Conservation (phyloP, 2,329 filamentous ascomycete species). For the Dactylellina leptospora region DNA sequence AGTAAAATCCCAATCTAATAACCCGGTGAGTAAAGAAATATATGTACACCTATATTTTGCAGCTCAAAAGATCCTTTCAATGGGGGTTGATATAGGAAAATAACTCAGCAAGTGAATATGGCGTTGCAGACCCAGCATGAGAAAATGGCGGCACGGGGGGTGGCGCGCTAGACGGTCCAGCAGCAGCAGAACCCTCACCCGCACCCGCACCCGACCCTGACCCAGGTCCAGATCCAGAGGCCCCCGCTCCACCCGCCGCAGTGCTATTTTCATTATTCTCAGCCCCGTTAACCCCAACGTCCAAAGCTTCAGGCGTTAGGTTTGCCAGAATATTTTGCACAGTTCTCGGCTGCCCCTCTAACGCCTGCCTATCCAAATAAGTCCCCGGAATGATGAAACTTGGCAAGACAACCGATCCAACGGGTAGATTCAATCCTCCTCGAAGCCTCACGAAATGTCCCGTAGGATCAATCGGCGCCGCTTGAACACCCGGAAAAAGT, state of each 20-base stretch:
- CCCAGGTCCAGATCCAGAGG: not conserved
- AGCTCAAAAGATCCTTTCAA: no score
- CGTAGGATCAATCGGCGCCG: slow-evolving; percentile 3
- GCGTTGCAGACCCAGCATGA: no score
- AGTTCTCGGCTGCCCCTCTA: slow-evolving; percentile 35
- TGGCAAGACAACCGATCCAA: slow-evolving; percentile 24
- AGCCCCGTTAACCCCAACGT: slow-evolving; percentile 6
- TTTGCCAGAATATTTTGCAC: slow-evolving; percentile 39
- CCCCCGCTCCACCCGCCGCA: not conserved
- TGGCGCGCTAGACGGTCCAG: no score
- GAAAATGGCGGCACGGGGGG: no score
- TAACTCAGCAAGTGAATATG: no score
- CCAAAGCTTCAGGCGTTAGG: slow-evolving; percentile 14
- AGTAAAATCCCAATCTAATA: no score
- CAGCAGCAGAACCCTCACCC: no score
- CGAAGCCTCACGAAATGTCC: slow-evolving; percentile 5
- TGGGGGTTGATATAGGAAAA: no score
- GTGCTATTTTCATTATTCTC: not conserved
- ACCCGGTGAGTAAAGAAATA: no score
- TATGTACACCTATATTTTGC: no score
- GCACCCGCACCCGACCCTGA: not conserved
- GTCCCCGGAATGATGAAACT: slow-evolving; percentile 29
- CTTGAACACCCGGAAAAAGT: not conserved
- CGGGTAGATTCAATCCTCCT: not conserved
- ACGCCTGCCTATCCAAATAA: slow-evolving; percentile 11